A percentile compares a stretch with the other conserved stretches of the same genome.
Evolutionary conservation across 192 early-diverging fungal species (phyloP).

Genomic region (Globomyces pollinis-pini): DNA sequence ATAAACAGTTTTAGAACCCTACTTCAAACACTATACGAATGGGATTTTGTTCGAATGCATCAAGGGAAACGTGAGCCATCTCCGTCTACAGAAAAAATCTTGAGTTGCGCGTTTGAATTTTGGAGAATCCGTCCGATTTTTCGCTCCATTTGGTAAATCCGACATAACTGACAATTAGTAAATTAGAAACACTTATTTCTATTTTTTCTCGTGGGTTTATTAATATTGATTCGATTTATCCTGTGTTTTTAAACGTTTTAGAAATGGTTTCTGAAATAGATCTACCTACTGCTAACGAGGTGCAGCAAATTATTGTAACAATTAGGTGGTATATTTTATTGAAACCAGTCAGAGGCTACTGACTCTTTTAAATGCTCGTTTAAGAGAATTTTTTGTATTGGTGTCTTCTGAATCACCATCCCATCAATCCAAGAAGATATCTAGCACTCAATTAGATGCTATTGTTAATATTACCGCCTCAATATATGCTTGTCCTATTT

Average conservation of each 20-base stretch:
- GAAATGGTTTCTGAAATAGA: slow-evolving; percentile 3
- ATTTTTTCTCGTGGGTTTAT: neutral
- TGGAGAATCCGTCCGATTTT: slow-evolving; percentile 9
- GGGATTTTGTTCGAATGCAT: neutral
- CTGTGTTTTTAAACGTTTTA: neutral
- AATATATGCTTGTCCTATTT: neutral
- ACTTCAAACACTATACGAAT: neutral
- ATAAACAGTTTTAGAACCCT: neutral
- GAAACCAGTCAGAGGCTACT: neutral
- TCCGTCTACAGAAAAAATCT: neutral
- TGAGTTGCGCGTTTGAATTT: neutral
- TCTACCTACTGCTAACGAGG: neutral
- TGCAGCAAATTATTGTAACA: neutral
- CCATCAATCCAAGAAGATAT: neutral
- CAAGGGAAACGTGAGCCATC: neutral
- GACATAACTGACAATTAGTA: neutral
- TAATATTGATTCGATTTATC: slow-evolving; percentile 1
- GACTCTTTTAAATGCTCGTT: too few relatives aligned
- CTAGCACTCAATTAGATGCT: neutral
- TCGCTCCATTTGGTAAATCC: too few relatives aligned
- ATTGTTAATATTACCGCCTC: neutral
- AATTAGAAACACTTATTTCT: neutral
- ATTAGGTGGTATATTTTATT: neutral
- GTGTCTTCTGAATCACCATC: neutral
- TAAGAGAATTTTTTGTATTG: too few relatives aligned